phyloP scores from a whole-genome alignment of 176 grass and related monocot genomes.

The Canna indica region DNA sequence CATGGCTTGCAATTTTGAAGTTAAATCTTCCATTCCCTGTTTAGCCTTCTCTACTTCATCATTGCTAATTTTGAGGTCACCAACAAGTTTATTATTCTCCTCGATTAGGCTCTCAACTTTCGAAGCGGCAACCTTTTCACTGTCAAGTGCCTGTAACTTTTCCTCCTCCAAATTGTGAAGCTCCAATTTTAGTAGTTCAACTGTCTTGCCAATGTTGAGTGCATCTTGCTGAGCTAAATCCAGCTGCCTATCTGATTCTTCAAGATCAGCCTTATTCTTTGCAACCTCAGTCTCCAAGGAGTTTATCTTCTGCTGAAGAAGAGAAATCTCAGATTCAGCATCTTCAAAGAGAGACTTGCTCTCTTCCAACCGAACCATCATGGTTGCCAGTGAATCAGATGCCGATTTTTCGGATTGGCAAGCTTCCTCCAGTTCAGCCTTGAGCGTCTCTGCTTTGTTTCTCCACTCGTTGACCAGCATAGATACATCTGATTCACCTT shows the following conservation, averaged over 20 bases:
- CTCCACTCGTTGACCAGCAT: conserved; percentile 68
- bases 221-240: conserved; percentile 56
- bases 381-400: conserved; percentile 40
- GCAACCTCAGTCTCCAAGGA: conserved; percentile 60
- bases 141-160: conserved; percentile 45
- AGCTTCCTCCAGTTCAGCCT: conserved; percentile 46
- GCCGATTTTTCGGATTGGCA: conserved; percentile 52
- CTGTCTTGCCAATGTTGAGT: conserved; percentile 46
- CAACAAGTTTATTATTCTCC: conserved; percentile 50
- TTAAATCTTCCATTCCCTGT: conserved; percentile 55
- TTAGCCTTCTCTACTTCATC: conserved; percentile 51
- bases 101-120: conserved; percentile 40
- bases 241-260: conserved; percentile 39
- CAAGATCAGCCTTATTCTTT: conserved; percentile 45
- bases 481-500: conserved; percentile 32
- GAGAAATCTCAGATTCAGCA: conserved; percentile 56
- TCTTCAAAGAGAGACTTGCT: conserved; percentile 39
- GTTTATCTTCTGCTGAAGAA: conserved; percentile 43
- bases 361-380: conserved; percentile 34
- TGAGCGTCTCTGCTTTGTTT: conserved; percentile 40
- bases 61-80: conserved; percentile 47
- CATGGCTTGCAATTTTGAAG: conserved; percentile 35
- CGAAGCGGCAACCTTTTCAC: conserved; percentile 35
- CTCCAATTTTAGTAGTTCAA: conserved; percentile 63
- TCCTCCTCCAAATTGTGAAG: conserved; percentile 47